Evolutionary conservation across 2,329 filamentous ascomycete species (phyloP).

Genomic region (Epichloe elymi): DNA sequence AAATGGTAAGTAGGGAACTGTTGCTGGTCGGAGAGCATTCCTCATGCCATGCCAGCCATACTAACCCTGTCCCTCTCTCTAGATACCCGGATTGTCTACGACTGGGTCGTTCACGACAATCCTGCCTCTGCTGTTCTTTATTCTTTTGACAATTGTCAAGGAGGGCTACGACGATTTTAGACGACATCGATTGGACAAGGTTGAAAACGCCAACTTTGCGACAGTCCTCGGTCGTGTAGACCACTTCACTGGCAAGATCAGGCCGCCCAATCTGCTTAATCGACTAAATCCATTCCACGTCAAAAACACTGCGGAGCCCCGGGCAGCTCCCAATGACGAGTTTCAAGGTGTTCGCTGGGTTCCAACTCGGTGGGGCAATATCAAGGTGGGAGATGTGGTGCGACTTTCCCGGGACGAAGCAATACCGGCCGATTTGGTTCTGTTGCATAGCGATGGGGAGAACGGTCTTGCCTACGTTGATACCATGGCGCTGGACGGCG

Average conservation of each 20-base stretch:
- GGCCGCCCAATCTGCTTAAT: conserved; percentile 11
- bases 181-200: conserved; percentile 65
- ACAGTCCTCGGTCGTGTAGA: conserved; percentile 31
- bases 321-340: conserved; percentile 41
- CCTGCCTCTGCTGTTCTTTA: conserved; percentile 61
- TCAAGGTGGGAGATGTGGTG: conserved; percentile 37
- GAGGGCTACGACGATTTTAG: conserved; percentile 80
- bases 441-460: conserved; percentile 65
- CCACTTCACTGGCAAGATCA: conserved; percentile 16
- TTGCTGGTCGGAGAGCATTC: too few relatives aligned
- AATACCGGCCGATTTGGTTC: conserved; percentile 68
- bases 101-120: conserved; percentile 66
- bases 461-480: conserved; percentile 74
- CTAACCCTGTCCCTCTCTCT: not conserved
- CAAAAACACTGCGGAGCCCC: conserved; percentile 16
- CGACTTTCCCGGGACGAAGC: conserved; percentile 54
- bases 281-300: conserved; percentile 21
- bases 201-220: conserved; percentile 53
- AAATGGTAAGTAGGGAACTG: conserved; percentile 36
- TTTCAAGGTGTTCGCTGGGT: conserved; percentile 43
- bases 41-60: too few relatives aligned
- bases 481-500: conserved; percentile 73
- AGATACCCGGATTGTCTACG: conserved; percentile 58
- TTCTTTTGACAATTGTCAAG: conserved; percentile 68
- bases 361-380: conserved; percentile 28